These are phyloP conservation scores for Boletus pseudopeckii DNA, from an alignment of 768 basidiomycete species.

Conservation along the genomic window DNA sequence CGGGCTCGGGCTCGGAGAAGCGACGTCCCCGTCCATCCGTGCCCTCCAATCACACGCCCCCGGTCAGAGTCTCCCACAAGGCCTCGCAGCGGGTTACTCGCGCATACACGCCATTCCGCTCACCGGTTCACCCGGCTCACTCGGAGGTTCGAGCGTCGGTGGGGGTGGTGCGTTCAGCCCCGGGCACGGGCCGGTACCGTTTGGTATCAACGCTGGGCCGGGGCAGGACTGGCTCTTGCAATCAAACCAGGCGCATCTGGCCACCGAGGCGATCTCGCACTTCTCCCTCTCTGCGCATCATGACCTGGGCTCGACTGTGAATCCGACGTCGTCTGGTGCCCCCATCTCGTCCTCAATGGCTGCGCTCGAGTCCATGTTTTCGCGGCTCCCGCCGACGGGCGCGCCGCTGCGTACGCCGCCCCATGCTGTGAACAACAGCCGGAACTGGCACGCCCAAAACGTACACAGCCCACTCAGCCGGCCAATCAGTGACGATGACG, in stretches of 20 bases:
- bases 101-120: conserved; percentile 73
- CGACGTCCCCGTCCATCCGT: conserved; percentile 65
- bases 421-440: conserved; percentile 18
- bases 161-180: conserved; percentile 28
- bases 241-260: conserved; percentile 21
- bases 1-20: conserved; percentile 27
- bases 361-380: conserved; percentile 51
- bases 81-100: conserved; percentile 87
- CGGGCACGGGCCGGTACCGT: conserved; percentile 30
- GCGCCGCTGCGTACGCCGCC: conserved; percentile 28
- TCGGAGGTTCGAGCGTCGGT: conserved; percentile 27
- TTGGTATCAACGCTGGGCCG: conserved; percentile 29
- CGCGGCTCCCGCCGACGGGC: conserved; percentile 36
- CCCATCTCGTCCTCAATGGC: conserved; percentile 22
- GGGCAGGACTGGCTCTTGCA: conserved; percentile 29
- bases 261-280: conserved; percentile 20
- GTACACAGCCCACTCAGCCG: conserved; percentile 60
- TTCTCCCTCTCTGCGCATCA: conserved; percentile 26
- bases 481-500: conserved; percentile 61
- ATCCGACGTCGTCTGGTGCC: background rate
- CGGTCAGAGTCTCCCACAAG: conserved; percentile 87
- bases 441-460: conserved; percentile 36
- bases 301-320: conserved; percentile 6
- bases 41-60: conserved; percentile 87
- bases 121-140: conserved; percentile 36